Conservation (phyloP, 1,139 yeast species). For the Protomyces inundatus region DNA sequence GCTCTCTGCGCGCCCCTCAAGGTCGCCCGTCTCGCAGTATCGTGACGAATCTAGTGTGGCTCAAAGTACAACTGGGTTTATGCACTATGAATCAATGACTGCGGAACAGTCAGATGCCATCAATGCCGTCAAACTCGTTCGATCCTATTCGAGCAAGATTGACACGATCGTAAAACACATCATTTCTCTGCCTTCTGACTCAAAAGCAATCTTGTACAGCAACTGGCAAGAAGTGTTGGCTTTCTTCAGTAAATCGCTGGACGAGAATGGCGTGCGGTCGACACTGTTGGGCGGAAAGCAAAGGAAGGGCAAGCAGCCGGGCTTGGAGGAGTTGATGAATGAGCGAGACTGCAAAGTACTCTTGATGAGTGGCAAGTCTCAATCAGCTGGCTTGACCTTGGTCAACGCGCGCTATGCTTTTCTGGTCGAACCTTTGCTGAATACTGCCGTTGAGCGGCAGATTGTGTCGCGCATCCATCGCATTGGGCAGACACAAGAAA, state of each 20-base stretch:
- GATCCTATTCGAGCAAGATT: constrained; percentile 73
- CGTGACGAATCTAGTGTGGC: not conserved
- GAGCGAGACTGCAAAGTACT: constrained; percentile 71
- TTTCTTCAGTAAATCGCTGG: constrained; percentile 63
- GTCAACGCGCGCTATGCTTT: constrained; percentile 82
- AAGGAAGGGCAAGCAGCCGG: constrained; percentile 42
- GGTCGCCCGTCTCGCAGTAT: not conserved
- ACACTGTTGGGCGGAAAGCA: constrained; percentile 40
- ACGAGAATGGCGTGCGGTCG: constrained; percentile 52
- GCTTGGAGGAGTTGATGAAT: constrained; percentile 49
- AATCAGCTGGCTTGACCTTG: constrained; percentile 72
- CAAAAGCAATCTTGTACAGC: constrained; percentile 15
- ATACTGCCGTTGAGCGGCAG: constrained; percentile 78
- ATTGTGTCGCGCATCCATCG: constrained; percentile 89
- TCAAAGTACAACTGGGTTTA: too few species aligned
- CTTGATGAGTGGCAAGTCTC: constrained; percentile 73
- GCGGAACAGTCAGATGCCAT: constrained; percentile 47
- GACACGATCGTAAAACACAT: constrained; percentile 72
- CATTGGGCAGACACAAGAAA: constrained; percentile 75
- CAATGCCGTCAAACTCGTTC: constrained; percentile 40
- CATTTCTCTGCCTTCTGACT: constrained; percentile 33
- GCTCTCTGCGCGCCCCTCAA: not conserved
- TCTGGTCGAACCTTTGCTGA: constrained; percentile 71
- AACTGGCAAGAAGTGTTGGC: constrained; percentile 50
- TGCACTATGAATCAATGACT: constrained; percentile 51